Evolutionary conservation across 2,329 filamentous ascomycete species (phyloP).

Genomic region (Aureobasidium zeae): DNA sequence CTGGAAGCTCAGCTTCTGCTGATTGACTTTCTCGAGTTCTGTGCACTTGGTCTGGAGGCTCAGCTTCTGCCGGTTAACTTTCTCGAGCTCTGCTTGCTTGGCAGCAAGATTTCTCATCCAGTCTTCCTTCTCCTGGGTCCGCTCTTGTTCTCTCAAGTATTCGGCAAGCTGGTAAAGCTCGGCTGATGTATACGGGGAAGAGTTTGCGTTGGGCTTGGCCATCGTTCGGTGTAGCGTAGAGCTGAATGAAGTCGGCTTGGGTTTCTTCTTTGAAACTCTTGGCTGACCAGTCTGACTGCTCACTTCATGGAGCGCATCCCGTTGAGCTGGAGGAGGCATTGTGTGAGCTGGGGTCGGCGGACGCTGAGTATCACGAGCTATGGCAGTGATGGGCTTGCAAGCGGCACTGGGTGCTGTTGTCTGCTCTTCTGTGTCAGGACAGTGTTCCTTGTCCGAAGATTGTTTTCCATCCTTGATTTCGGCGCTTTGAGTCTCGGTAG

Average conservation of each 20-base stretch:
- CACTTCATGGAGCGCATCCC: not conserved
- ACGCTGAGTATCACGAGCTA: not conserved
- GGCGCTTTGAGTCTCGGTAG: not conserved
- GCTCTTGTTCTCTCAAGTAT: conserved; percentile 3
- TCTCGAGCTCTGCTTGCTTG: conserved; percentile 3
- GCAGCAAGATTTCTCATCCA: conserved; percentile 6
- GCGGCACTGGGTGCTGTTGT: no score
- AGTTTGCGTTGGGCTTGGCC: not conserved
- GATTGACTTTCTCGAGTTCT: no score
- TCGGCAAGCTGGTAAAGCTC: conserved; percentile 3
- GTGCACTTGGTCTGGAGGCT: not conserved
- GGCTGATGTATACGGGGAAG: not conserved
- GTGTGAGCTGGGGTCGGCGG: not conserved
- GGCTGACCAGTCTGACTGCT: not conserved
- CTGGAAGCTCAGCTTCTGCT: not conserved
- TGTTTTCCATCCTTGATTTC: no score
- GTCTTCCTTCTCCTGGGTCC: not conserved
- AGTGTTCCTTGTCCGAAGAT: no score
- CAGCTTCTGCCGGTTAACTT: not conserved
- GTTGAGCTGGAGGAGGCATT: not conserved
- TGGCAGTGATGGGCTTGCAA: no score
- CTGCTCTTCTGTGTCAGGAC: no score
- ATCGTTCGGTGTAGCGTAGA: not conserved
- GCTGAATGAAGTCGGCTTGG: not conserved
- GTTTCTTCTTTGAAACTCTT: conserved; percentile 7